Evolutionary conservation across 2,329 filamentous ascomycete species (phyloP).

Genomic region (Elsinoe perseae): DNA sequence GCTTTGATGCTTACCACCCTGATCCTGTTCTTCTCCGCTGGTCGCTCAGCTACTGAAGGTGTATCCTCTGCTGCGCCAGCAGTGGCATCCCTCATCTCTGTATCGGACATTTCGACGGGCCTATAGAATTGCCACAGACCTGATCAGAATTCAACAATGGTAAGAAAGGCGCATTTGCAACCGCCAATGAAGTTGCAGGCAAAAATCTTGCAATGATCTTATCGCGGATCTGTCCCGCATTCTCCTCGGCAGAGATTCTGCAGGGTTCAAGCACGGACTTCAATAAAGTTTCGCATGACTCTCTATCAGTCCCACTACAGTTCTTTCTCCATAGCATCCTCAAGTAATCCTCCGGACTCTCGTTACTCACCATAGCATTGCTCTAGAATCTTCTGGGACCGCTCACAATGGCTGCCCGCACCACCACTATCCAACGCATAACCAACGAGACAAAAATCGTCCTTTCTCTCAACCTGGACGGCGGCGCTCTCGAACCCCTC

Average conservation of each 20-base stretch:
- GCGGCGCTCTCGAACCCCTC: slow-evolving; percentile 52
- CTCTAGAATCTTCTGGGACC: not conserved
- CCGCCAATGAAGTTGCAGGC: slow-evolving; percentile 9
- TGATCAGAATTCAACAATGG: too few relatives aligned
- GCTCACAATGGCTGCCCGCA: slow-evolving; percentile 43
- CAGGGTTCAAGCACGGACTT: slow-evolving; percentile 10
- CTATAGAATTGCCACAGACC: slow-evolving; percentile 12
- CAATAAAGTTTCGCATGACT: not conserved
- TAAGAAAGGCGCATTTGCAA: not conserved
- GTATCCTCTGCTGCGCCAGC: slow-evolving; percentile 44
- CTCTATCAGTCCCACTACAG: not conserved
- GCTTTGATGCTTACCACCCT: slow-evolving; percentile 34
- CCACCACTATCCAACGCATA: slow-evolving; percentile 71
- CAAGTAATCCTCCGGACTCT: not conserved
- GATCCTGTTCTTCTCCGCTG: slow-evolving; percentile 37
- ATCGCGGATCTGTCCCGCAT: slow-evolving; percentile 21
- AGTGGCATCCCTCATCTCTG: slow-evolving; percentile 32
- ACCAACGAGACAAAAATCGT: slow-evolving; percentile 99
- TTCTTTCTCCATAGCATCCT: not conserved
- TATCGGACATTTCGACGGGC: slow-evolving; percentile 11
- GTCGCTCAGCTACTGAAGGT: slow-evolving; percentile 32
- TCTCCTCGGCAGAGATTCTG: slow-evolving; percentile 16
- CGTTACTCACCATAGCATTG: not conserved
- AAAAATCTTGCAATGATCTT: slow-evolving; percentile 21
- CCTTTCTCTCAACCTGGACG: slow-evolving; percentile 86